These are phyloP conservation scores for Tricholoma matsutake DNA, from an alignment of 768 basidiomycete genomes.

Conservation along the genomic window DNA sequence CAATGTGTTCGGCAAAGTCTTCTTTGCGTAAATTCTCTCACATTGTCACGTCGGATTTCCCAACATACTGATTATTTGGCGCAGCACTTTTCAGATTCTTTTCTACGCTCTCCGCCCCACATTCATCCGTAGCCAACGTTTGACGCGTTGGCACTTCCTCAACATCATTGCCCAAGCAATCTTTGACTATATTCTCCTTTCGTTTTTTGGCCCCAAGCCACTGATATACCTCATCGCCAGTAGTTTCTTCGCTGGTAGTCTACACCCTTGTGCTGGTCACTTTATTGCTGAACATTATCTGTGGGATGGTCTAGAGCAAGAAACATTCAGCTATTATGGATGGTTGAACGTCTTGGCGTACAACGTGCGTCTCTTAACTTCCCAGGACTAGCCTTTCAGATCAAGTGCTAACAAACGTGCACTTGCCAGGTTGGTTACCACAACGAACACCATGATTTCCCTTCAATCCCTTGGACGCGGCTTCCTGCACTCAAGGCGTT, in stretches of 20 bases:
- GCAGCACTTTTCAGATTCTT: slow-evolving; percentile 93
- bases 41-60: neutral
- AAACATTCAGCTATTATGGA: slow-evolving; percentile 98
- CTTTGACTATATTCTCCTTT: slow-evolving; percentile 70
- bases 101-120: slow-evolving; percentile 97
- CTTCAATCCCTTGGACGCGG: slow-evolving; percentile 93
- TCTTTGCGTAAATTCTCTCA: slow-evolving; percentile 76
- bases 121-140: slow-evolving; percentile 79
- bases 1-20: slow-evolving; percentile 96
- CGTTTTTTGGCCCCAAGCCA: slow-evolving; percentile 39
- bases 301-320: slow-evolving; percentile 89
- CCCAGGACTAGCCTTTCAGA: neutral
- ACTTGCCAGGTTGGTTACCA: slow-evolving; percentile 85
- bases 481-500: slow-evolving; percentile 78
- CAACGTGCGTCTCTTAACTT: slow-evolving; percentile 59
- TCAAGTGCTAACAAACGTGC: neutral
- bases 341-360: slow-evolving; percentile 87
- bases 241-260: slow-evolving; percentile 93
- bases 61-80: neutral
- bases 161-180: slow-evolving; percentile 69
- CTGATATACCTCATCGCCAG: slow-evolving; percentile 82
- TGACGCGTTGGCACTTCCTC: slow-evolving; percentile 81
- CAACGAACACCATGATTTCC: slow-evolving; percentile 99
- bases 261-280: slow-evolving; percentile 95
- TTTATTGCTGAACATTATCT: slow-evolving; percentile 98